Conservation (phyloP, 352 stramenopile species). For the Phytophthora chlamydospora region DNA sequence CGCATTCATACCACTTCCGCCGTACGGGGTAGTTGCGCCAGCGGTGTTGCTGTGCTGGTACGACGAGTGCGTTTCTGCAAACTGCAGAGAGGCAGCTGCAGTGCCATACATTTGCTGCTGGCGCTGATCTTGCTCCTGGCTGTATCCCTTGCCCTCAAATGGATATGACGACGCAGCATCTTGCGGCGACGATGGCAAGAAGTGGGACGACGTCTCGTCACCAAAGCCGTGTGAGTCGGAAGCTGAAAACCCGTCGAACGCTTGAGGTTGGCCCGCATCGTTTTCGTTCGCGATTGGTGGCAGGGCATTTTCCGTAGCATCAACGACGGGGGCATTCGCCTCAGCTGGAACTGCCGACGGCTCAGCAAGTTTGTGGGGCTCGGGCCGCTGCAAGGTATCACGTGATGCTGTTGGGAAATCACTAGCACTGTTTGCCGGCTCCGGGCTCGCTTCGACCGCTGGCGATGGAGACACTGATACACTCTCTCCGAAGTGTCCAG, state of each 20-base stretch:
- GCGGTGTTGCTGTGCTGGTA: slow-evolving; percentile 7
- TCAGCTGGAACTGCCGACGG: slow-evolving; percentile 1
- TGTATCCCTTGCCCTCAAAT: slow-evolving; percentile 16
- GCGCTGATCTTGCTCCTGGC: slow-evolving; percentile 8
- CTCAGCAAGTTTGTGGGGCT: slow-evolving; percentile 7
- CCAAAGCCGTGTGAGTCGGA: slow-evolving; percentile 24
- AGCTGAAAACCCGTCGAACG: slow-evolving; percentile 32
- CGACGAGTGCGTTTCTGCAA: slow-evolving; percentile 12
- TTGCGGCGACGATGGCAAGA: slow-evolving; percentile 42
- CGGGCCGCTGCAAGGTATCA: slow-evolving; percentile 14
- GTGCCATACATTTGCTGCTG: slow-evolving; percentile 9
- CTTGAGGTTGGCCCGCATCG: slow-evolving; percentile 16
- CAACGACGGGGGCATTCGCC: neutral
- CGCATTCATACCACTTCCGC: slow-evolving; percentile 12
- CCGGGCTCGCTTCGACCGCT: slow-evolving; percentile 1
- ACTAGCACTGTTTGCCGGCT: neutral
- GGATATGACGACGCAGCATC: slow-evolving; percentile 21
- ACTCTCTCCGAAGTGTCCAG: slow-evolving; percentile 12
- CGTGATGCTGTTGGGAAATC: neutral
- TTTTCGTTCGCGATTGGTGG: slow-evolving; percentile 11
- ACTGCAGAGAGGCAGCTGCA: slow-evolving; percentile 19
- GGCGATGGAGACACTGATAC: neutral
- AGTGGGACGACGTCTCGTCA: slow-evolving; percentile 30
- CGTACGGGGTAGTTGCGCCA: slow-evolving; percentile 10
- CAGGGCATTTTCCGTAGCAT: slow-evolving; percentile 1